These are phyloP conservation scores for Plasmopara muralis DNA, from an alignment of 352 stramenopile species.

Conservation along the genomic window DNA sequence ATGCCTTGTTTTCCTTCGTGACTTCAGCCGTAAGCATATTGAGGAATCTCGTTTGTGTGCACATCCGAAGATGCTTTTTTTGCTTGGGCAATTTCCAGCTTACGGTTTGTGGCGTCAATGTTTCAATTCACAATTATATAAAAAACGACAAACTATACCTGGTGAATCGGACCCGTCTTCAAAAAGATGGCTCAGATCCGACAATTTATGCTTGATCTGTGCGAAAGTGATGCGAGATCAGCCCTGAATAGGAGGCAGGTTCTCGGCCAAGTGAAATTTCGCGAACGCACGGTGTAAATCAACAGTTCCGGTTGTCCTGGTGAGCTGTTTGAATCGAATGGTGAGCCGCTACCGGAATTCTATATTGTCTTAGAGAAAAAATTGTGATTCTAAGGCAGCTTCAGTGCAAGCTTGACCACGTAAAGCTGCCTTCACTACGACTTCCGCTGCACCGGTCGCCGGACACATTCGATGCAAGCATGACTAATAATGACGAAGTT, in stretches of 20 bases:
- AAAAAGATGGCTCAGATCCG: not conserved
- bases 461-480: no score
- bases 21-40: not conserved
- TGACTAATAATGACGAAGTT: not conserved
- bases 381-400: not conserved
- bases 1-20: not conserved
- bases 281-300: not conserved
- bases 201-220: not conserved
- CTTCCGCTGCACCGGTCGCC: not conserved
- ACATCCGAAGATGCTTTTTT: not conserved
- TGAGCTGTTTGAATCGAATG: not conserved
- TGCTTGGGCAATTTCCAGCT: not conserved
- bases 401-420: not conserved
- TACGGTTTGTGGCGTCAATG: not conserved
- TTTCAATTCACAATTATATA: conserved; percentile 1
- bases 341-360: no score
- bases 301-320: not conserved
- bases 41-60: not conserved
- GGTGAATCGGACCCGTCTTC: not conserved
- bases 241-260: no score
- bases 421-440: not conserved
- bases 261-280: no score
- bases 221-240: not conserved
- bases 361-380: no score
- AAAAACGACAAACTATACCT: not conserved